These are phyloP conservation scores for Apiotrichum veenhuisii DNA, from an alignment of 1,284 basidiomycete genomes.

Conservation along the genomic window DNA sequence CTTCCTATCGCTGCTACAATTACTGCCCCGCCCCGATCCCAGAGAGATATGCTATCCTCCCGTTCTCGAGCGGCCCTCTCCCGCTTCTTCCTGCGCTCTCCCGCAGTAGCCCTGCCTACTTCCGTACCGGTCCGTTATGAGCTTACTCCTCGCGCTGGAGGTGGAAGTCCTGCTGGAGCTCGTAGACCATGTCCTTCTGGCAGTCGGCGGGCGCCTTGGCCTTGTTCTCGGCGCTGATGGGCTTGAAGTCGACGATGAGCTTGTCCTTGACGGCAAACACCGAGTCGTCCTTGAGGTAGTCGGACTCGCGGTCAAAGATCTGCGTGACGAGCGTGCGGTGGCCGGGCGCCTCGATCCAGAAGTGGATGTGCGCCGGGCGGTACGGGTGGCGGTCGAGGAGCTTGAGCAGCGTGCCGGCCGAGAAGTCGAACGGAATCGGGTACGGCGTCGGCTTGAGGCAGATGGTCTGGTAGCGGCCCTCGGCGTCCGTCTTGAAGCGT, in stretches of 20 bases:
- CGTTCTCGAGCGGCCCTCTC: too few species aligned
- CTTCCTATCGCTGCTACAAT: too few species aligned
- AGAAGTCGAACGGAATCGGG: conserved; percentile 48
- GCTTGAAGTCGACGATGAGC: conserved; percentile 26
- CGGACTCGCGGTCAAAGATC: conserved; percentile 44
- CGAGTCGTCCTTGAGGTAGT: conserved; percentile 47
- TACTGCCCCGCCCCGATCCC: too few species aligned
- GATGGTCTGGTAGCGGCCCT: conserved; percentile 40
- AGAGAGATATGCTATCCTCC: too few species aligned
- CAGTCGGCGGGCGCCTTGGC: conserved; percentile 7
- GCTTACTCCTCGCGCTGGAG: conserved; percentile 3
- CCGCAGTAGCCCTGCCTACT: too few species aligned
- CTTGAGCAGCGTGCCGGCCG: conserved; percentile 43
- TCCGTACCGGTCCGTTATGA: background rate
- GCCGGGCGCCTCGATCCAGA: conserved; percentile 31
- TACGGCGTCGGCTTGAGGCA: conserved; percentile 47
- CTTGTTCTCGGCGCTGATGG: conserved; percentile 13
- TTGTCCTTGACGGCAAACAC: conserved; percentile 49
- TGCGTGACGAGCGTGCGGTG: conserved; percentile 40
- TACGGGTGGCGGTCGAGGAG: conserved; percentile 45
- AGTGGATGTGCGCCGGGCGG: conserved; percentile 49
- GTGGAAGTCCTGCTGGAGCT: conserved; percentile 28
- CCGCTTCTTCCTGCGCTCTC: too few species aligned
- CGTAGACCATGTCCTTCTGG: conserved; percentile 19
- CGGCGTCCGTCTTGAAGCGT: conserved; percentile 39